Base-by-base conservation (phyloP, 192 early-diverging fungal species). In the Geranomyces variabilis region DNA sequence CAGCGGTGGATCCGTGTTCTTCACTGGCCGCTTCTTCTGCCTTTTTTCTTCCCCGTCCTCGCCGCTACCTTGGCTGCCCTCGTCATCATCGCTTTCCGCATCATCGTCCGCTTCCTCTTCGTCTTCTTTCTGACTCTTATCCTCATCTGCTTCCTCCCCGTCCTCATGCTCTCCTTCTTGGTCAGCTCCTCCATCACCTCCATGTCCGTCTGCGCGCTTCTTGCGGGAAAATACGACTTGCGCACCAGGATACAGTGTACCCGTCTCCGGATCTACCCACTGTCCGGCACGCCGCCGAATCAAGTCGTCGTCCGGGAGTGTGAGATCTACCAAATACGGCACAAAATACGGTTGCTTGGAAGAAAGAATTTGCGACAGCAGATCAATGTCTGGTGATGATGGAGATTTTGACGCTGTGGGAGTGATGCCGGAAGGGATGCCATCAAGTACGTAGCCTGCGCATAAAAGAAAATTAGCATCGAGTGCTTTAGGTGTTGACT, bases 191-290 rank as follows among this genome's bases (percentile, higher is more conserved):
- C 73, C 69, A 12, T 67, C 75, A 43, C 49, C 70, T 12, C 43
- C 67, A 58, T 67, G 77, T 10, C 79, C 78, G 28, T 82, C 75
- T 15, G 68, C 67, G n/a, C 81, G 36, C 47, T 75, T 29, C 26
- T 69, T 68, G 4, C 75, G 44, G 4, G 77, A 77, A 53, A 79
- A 80, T 9, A 76, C 56, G 3, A 85, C 79, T 60, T 85, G 83
- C 13, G 70, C 75, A 0, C 79, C 81, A 1, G 81, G 72, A 66
- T 86, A 86, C 8, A 78, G 28, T 0, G 61, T 59, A 19, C 77
- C 79, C 4, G 81, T 83, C 24, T 75, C 51, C 17, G 79, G 77
- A 63, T 86, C 84, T 9, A 76, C 29, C 77, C 79, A 78, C 45
- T 78, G 78, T n/a, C 45, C 65, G 17, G 60, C 69, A 14, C 77